Percentiles rank a stretch among this genome's conserved stretches.
Evolutionary conservation across 2,329 filamentous ascomycete genomes (phyloP).

Genomic region (Aspergillus tanneri): DNA sequence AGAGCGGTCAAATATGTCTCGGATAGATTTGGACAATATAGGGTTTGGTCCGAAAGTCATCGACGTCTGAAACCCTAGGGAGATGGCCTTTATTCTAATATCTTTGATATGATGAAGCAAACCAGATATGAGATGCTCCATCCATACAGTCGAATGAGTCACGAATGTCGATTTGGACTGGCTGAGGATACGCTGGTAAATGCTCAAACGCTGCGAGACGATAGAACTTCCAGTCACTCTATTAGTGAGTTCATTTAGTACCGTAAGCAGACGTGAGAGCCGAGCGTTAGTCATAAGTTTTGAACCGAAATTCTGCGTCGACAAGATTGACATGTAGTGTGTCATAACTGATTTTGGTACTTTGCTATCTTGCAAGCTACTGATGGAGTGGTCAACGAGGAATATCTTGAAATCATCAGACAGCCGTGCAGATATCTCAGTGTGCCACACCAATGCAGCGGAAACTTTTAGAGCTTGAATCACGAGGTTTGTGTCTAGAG

Average conservation of each 20-base stretch:
- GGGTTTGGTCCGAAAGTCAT: slow-evolving; percentile 68
- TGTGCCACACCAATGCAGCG: slow-evolving; percentile 72
- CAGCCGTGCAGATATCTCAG: slow-evolving; percentile 67
- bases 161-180: slow-evolving; percentile 72
- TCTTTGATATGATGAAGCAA: slow-evolving; percentile 78
- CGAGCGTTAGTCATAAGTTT: slow-evolving; percentile 73
- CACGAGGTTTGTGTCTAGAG: slow-evolving; percentile 66
- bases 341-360: slow-evolving; percentile 75
- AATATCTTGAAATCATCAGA: slow-evolving; percentile 76
- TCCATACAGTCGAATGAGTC: slow-evolving; percentile 69
- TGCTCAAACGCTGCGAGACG: slow-evolving; percentile 69
- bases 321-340: slow-evolving; percentile 76
- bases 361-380: slow-evolving; percentile 65
- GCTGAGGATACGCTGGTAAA: slow-evolving; percentile 74
- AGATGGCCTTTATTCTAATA: slow-evolving; percentile 71
- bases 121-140: slow-evolving; percentile 76
- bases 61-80: slow-evolving; percentile 69
- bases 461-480: slow-evolving; percentile 77
- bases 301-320: slow-evolving; percentile 72
- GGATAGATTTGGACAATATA: slow-evolving; percentile 64
- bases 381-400: slow-evolving; percentile 77
- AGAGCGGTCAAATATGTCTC: slow-evolving; percentile 52
- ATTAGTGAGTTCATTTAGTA: slow-evolving; percentile 70
- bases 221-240: slow-evolving; percentile 78
- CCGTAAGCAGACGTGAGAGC: slow-evolving; percentile 67